phyloP scores from a whole-genome alignment of 2,329 filamentous ascomycete species.

The Cladosporium austrohemisphaericum region DNA sequence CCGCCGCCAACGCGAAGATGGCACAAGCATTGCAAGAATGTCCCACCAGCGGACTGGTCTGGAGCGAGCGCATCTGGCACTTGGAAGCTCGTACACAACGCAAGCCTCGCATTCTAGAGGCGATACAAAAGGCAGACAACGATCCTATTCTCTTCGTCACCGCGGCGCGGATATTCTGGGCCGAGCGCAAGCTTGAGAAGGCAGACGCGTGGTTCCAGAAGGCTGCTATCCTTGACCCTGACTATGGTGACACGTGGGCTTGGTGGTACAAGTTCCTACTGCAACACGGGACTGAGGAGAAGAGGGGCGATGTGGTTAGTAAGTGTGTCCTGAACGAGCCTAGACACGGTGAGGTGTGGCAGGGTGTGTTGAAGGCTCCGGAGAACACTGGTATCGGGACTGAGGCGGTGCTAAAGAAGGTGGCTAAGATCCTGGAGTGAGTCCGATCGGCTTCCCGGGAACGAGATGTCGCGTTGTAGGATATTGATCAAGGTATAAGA shows the following conservation, averaged over 20 bases:
- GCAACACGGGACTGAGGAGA: slow-evolving; percentile 93
- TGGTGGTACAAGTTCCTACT: slow-evolving; percentile 95
- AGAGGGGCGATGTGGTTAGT: slow-evolving; percentile 74
- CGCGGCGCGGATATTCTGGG: slow-evolving; percentile 94
- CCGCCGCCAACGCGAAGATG: slow-evolving; percentile 88
- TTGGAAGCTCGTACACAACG: slow-evolving; percentile 88
- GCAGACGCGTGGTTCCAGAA: slow-evolving; percentile 97
- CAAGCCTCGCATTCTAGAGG: slow-evolving; percentile 85
- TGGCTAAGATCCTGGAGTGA: slow-evolving; percentile 59
- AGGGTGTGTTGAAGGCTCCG: slow-evolving; percentile 78
- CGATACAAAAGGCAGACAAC: slow-evolving; percentile 94
- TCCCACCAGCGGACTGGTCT: slow-evolving; percentile 80
- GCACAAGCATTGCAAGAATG: slow-evolving; percentile 88
- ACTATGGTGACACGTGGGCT: slow-evolving; percentile 90
- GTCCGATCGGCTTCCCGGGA: too few species aligned
- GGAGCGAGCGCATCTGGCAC: slow-evolving; percentile 94
- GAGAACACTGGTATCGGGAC: slow-evolving; percentile 68
- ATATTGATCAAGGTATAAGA: too few species aligned
- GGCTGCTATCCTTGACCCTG: slow-evolving; percentile 80
- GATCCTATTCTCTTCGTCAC: slow-evolving; percentile 86
- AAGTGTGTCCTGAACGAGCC: slow-evolving; percentile 84
- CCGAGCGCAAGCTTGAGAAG: slow-evolving; percentile 85
- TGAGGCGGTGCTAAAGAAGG: slow-evolving; percentile 80
- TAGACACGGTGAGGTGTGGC: slow-evolving; percentile 89
- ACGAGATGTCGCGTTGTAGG: background rate